Base-by-base conservation (phyloP, 345 rosid species). In the Gossypium sturtianum region DNA sequence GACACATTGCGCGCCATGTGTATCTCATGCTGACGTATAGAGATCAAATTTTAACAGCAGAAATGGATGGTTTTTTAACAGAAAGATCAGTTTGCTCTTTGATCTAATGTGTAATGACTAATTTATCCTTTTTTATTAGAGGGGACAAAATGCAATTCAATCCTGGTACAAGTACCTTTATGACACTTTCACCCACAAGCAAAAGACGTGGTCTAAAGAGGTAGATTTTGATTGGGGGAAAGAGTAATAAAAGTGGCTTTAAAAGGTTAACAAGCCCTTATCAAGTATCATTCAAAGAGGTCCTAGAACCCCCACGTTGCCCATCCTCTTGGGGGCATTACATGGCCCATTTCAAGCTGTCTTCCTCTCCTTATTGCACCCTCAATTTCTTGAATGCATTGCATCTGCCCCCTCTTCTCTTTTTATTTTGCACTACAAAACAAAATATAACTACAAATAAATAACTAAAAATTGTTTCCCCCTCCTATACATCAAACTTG, bases 281-380 rank as follows among this genome's bases (percentile, higher is more conserved):
- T 47, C 13, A 47, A 47, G 12, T 22, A 12, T 80, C 73, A 74
- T 68, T 58, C 23, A 12, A 15, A 74, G 79, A 68, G 45, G 79
- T 71, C 70, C 83, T 65, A 79, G 83, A 83, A 78, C 92, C 91
- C 41, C 41, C 89, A 81, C 92, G 76, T 64, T 74, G 77, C 83
- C 79, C 81, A 82, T 86, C 72, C 49, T 83, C 84, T 77, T 83
- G 72, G 61, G 81, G 75, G 84, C 89, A 82, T 74, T 61, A 73
- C 70, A 25, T 87, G 90, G 82, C 82, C 95, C 93, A 83, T 82
- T 83, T 82, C 75, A 80, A 84, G 87, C 93, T 89, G 90, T 87
- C 73, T 25, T 77, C 72, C 75, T 59, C 19, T 70, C 70, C 60
- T 1, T 5, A 34, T 19, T 65, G 48, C 23, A 38, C 11, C 54